Evolutionary conservation across 2,329 filamentous ascomycete genomes (phyloP).

Genomic region (Berkeleyomyces basicola): DNA sequence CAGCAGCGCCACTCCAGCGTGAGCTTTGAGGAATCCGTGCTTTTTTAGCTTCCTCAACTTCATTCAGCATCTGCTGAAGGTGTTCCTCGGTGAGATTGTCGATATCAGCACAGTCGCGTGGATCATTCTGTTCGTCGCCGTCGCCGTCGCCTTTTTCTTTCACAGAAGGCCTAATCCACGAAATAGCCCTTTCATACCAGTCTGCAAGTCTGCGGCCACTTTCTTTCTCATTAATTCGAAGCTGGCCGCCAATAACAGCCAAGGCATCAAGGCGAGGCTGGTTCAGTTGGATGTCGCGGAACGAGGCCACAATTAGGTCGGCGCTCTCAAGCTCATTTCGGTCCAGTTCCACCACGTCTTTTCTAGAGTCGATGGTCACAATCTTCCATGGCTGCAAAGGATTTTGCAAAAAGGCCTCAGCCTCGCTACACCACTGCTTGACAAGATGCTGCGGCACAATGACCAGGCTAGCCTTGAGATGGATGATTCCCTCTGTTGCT

Average conservation of each 20-base stretch:
- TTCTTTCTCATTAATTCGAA: slow-evolving; percentile 13
- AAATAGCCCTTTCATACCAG: slow-evolving; percentile 10
- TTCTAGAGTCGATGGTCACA: slow-evolving; percentile 17
- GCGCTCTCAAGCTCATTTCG: slow-evolving; percentile 18
- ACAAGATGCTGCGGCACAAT: slow-evolving; percentile 26
- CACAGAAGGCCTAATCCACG: slow-evolving; percentile 1
- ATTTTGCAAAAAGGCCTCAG: slow-evolving; percentile 19
- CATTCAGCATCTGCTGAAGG: background rate
- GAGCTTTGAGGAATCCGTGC: slow-evolving; percentile 5
- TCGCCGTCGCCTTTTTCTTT: background rate
- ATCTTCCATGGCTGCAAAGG: slow-evolving; percentile 14
- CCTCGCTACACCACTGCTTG: slow-evolving; percentile 24
- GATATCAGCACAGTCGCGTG: background rate
- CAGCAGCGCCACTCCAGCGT: background rate
- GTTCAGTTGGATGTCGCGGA: slow-evolving; percentile 16
- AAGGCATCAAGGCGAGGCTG: slow-evolving; percentile 7
- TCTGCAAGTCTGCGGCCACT: slow-evolving; percentile 8
- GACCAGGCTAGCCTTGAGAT: slow-evolving; percentile 24
- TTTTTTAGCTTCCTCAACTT: background rate
- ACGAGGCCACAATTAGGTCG: slow-evolving; percentile 23
- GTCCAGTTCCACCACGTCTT: background rate
- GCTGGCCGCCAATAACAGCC: slow-evolving; percentile 11
- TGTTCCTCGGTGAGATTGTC: background rate
- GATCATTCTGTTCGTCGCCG: background rate
- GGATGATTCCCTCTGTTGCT: slow-evolving; percentile 5